Base-by-base conservation (phyloP, 2,329 filamentous ascomycete species). In the Fusarium praegraminearum region DNA sequence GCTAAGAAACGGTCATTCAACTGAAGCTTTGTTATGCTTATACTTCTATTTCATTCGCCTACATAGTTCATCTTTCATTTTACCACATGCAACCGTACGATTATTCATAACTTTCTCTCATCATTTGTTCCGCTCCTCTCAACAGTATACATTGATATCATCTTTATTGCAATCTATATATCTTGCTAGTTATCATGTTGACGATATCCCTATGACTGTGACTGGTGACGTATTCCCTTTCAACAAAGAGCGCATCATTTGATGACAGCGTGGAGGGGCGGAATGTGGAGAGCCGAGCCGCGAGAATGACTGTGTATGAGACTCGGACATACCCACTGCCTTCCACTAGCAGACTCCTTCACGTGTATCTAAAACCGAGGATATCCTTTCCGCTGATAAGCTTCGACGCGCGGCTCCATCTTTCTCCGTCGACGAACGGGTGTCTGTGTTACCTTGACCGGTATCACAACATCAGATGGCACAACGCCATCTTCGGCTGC, bases 201-300 rank as follows among this genome's bases (percentile, higher is more conserved):
- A 30, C 12, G 0, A 2, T 30, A 30, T 11, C 10, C 11, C 12
- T 30, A 12, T 12, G 0, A 4, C 5, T 0, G 16, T 11, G 1
- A 36, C 18, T 36, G 10, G 2, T 36, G 18, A 6, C 18, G 16
- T 6, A 36, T 18, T 36, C 7, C 16, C 0, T 1, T 10, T 5
- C 18, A 36, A n/a, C 35, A 15, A 15, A 8, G 9, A 10, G 8
- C 35, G 10, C 18, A n/a, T 15, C 13, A n/a, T 36, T 36, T 9
- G 18, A 36, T 36, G 8, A n/a, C 35, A 18, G 35, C 18, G 18
- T 36, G 18, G 35, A 36, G 35, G 35, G 35, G 9, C 35, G 35
- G 35, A 11, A n/a, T 4, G 13, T n/a, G 18, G 9, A 36, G 1
- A 36, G 4, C 35, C 35, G 35, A 36, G 18, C 28, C 1, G 11